Evolutionary conservation across 306 rosid species (phyloP), one percentile per base, ranked within the genome.

Genomic region (Vigna angularis): DNA sequence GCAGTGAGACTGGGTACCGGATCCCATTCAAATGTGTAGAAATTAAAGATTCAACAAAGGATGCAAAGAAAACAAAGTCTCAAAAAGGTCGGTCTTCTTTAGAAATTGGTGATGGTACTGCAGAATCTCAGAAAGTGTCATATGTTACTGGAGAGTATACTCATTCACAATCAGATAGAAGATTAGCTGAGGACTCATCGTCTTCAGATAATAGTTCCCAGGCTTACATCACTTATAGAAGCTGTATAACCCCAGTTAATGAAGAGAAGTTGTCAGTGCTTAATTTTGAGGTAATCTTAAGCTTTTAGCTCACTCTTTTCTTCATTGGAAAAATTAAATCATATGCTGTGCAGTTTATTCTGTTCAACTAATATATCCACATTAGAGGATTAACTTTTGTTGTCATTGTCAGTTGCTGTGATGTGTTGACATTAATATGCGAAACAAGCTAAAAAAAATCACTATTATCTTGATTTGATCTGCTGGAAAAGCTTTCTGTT

Each of bases 1-100:
- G 97, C 90, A 90, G 93, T 62, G 97, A 94, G 89, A 94, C 98
- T 80, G 97, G 97, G 69, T 94, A 92, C 75, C 93, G 92, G 22
- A 94, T 94, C 80, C 96, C 97, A 69, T 88, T 90, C 82, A 94
- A 89, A 88, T 94, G 97, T 70, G 74, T 84, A 65, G 92, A 90
- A 83, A 83, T 85, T 58, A 92, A 86, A 81, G 87, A 70, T 36
- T 77, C 85, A 12, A 48, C 8, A 0, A 88, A 83, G 77, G 85
- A 62, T 67, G 70, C 81, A 20, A 73, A 59, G 34, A 75, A 58
- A 75, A 79, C 77, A 49, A 84, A 47, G 22, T 57, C 93, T 73
- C 67, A 47, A 7, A 71, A 73, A 67, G 72, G 75, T 38, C 87
- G 90, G 53, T 83, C 84, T 5, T 56, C 75, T 77, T 68, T 90